phyloP scores from a whole-genome alignment of 305 asterid genomes.

The Solanum chacoense region DNA sequence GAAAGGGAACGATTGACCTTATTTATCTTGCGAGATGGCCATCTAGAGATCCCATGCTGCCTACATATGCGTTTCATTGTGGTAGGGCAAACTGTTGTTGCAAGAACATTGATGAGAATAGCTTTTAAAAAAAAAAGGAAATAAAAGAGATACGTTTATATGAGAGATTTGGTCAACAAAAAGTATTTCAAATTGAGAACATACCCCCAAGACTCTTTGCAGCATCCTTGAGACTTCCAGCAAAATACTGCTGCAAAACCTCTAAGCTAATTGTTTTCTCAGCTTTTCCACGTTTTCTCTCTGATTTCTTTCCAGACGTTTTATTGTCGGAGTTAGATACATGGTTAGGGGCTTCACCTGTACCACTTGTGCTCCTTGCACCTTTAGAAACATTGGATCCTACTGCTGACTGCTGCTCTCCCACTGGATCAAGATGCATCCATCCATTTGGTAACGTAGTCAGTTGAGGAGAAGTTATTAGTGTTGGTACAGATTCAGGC shows the following conservation, averaged over 20 bases:
- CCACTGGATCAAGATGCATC: slow-evolving; percentile 24
- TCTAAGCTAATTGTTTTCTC: slow-evolving; percentile 82
- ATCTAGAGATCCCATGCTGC: slow-evolving; percentile 82
- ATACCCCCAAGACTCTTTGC: slow-evolving; percentile 94
- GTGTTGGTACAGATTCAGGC: slow-evolving; percentile 18
- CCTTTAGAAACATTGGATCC: slow-evolving; percentile 21
- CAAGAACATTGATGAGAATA: neutral
- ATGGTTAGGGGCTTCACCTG: slow-evolving; percentile 26
- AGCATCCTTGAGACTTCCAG: slow-evolving; percentile 94
- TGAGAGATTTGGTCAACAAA: neutral
- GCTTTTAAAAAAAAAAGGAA: neutral
- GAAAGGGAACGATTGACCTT: slow-evolving; percentile 78
- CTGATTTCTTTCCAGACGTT: slow-evolving; percentile 40
- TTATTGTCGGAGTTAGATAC: slow-evolving; percentile 23
- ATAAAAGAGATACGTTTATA: neutral
- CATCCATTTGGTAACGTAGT: slow-evolving; percentile 25
- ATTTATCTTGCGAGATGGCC: slow-evolving; percentile 97
- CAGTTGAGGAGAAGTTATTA: slow-evolving; percentile 27
- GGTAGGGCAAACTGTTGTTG: slow-evolving; percentile 73
- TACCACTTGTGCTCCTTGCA: slow-evolving; percentile 15
- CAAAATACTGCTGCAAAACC: slow-evolving; percentile 74
- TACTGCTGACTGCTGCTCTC: slow-evolving; percentile 20
- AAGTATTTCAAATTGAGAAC: slow-evolving; percentile 6
- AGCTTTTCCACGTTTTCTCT: slow-evolving; percentile 78
- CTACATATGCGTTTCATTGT: slow-evolving; percentile 91